A percentile compares a stretch with the other conserved stretches of the same genome.
These are phyloP conservation scores for Zizania palustris DNA, from an alignment of 202 grass and related monocot species.

Conservation along the genomic window DNA sequence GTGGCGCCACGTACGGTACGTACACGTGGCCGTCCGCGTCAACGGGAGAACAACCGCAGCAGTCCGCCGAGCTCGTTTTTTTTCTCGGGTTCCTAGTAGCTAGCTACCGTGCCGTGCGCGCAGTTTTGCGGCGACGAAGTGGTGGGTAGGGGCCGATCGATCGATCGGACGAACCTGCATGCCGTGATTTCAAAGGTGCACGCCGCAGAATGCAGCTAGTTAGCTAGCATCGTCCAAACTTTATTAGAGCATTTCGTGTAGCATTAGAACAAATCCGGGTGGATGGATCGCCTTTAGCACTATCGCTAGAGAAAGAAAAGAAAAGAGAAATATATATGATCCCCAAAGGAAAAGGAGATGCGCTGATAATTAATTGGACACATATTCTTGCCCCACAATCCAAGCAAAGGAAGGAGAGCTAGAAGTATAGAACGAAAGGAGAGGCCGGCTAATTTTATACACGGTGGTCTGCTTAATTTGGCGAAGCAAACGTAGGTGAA, in stretches of 20 bases:
- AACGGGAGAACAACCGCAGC: neutral
- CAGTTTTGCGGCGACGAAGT: neutral
- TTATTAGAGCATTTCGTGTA: slow-evolving; percentile 31
- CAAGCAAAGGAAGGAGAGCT: slow-evolving; percentile 50
- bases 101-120: neutral
- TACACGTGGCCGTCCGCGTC: neutral
- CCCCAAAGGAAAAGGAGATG: slow-evolving; percentile 15
- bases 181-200: slow-evolving; percentile 41
- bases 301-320: slow-evolving; percentile 24
- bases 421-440: neutral
- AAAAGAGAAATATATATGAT: slow-evolving; percentile 3
- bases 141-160: neutral
- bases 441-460: slow-evolving; percentile 9
- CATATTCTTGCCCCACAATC: slow-evolving; percentile 55
- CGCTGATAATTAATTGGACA: slow-evolving; percentile 45
- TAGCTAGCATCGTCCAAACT: neutral
- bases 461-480: slow-evolving; percentile 35
- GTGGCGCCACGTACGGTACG: slow-evolving; percentile 15
- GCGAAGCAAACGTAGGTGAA: slow-evolving; percentile 19
- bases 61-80: too few relatives aligned
- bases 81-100: neutral
- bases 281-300: slow-evolving; percentile 37
- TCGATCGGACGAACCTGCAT: neutral
- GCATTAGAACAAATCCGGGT: slow-evolving; percentile 44
- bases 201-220: neutral